A percentile compares a stretch with the other conserved stretches of the same genome.
Conservation (phyloP, 1,139 yeast genomes). For the Debaryomycetaceae sp. region DNA sequence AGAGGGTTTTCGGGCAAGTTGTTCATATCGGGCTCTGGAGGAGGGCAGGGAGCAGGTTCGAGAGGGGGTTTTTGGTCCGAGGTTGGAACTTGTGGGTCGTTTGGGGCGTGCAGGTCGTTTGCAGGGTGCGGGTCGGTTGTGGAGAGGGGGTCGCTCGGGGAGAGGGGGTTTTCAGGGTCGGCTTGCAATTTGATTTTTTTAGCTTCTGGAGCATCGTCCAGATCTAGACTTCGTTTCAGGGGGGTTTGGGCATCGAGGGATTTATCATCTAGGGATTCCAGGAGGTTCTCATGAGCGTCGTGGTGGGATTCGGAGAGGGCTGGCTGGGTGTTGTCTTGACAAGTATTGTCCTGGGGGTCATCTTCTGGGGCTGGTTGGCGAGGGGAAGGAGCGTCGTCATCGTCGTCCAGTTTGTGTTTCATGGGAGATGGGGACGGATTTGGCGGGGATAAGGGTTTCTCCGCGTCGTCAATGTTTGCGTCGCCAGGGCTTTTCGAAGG, state of each 20-base stretch:
- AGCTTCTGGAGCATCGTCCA: not conserved
- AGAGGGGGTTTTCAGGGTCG: not conserved
- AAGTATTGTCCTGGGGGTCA: conserved; percentile 4
- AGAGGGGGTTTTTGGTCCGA: conserved; percentile 5
- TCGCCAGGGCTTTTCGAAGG: not conserved
- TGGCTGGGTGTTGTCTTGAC: conserved; percentile 1
- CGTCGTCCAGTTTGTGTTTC: conserved; percentile 22
- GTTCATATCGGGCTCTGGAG: conserved; percentile 60
- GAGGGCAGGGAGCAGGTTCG: conserved; percentile 63
- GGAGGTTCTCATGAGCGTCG: not conserved
- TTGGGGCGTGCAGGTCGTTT: conserved; percentile 9
- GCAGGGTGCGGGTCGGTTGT: conserved; percentile 2
- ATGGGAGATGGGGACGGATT: conserved; percentile 36
- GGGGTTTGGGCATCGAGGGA: not conserved
- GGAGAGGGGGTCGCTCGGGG: conserved; percentile 1
- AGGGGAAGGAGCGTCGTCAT: conserved; percentile 1
- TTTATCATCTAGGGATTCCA: not conserved
- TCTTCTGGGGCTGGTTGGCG: no score
- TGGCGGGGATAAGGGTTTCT: conserved; percentile 36
- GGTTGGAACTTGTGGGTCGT: conserved; percentile 3
- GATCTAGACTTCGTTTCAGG: not conserved
- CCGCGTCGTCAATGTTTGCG: conserved; percentile 10
- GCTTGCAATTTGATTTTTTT: not conserved
- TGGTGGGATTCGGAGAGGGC: not conserved
- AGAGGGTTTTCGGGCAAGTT: conserved; percentile 61